Evolutionary conservation across 2,329 filamentous ascomycete genomes (phyloP).

Genomic region (Nakataea oryzae): DNA sequence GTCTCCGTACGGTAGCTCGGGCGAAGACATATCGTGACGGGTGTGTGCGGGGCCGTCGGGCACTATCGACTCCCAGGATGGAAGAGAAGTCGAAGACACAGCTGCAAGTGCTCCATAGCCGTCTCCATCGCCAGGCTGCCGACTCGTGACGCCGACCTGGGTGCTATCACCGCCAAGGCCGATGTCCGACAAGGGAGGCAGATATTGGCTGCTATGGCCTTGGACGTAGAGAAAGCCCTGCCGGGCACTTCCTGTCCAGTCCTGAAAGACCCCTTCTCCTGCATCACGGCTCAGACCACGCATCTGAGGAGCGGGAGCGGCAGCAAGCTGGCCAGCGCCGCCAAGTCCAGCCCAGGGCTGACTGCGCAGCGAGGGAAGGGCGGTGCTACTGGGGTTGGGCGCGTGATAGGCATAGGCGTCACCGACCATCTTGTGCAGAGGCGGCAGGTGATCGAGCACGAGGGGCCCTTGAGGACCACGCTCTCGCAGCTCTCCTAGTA

Average conservation of each 20-base stretch:
- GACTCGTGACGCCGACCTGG: background rate
- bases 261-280: background rate
- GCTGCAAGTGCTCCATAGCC: background rate
- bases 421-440: background rate
- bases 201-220: no score
- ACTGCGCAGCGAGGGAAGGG: background rate
- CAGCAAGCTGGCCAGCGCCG: background rate
- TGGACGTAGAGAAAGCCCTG: background rate
- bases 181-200: no score
- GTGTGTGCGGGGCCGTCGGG: background rate
- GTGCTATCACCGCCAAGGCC: background rate
- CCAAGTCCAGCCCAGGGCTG: background rate
- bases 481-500: constrained; percentile 8
- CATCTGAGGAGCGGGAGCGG: background rate
- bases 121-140: no score
- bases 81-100: background rate
- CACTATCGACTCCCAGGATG: background rate
- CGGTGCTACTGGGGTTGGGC: background rate
- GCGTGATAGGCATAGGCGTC: background rate
- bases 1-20: background rate
- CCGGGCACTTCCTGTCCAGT: background rate
- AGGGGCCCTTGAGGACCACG: constrained; percentile 4
- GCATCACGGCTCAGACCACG: background rate
- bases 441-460: background rate
- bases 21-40: background rate